Conservation (phyloP, 352 stramenopile genomes). For the Phytopythium oedochilum region DNA sequence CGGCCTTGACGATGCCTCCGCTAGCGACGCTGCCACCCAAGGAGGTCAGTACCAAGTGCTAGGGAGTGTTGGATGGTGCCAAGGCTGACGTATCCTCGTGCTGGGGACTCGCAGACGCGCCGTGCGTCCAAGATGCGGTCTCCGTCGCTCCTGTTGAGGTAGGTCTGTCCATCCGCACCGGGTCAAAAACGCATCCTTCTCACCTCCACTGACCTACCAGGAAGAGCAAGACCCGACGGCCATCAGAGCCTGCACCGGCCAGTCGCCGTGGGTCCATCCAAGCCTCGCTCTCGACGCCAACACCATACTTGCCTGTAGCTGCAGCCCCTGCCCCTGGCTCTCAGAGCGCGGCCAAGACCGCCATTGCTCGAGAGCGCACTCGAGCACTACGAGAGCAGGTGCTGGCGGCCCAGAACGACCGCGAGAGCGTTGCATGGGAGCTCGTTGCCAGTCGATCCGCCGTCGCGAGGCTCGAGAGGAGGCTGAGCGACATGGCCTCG, state of each 20-base stretch:
- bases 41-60: too few species aligned
- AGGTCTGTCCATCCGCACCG: neutral
- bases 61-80: too few species aligned
- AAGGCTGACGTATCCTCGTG: too few species aligned
- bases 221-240: conserved; percentile 17
- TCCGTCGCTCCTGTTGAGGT: conserved; percentile 16
- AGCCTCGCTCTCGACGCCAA: conserved; percentile 2
- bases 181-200: neutral
- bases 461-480: conserved; percentile 10
- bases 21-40: neutral
- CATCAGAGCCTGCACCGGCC: conserved; percentile 12
- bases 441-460: conserved; percentile 14
- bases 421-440: neutral
- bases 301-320: neutral
- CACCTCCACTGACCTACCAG: conserved; percentile 5
- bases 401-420: neutral
- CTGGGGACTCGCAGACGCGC: neutral
- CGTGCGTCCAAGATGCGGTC: conserved; percentile 16
- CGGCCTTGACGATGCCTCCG: conserved; percentile 3
- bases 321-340: neutral
- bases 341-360: neutral
- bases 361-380: neutral
- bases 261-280: conserved; percentile 7
- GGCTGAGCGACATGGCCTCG: neutral
- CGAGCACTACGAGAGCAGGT: conserved; percentile 6